Evolutionary conservation across 306 rosid genomes (phyloP).

Genomic region (Vicia sativa): DNA sequence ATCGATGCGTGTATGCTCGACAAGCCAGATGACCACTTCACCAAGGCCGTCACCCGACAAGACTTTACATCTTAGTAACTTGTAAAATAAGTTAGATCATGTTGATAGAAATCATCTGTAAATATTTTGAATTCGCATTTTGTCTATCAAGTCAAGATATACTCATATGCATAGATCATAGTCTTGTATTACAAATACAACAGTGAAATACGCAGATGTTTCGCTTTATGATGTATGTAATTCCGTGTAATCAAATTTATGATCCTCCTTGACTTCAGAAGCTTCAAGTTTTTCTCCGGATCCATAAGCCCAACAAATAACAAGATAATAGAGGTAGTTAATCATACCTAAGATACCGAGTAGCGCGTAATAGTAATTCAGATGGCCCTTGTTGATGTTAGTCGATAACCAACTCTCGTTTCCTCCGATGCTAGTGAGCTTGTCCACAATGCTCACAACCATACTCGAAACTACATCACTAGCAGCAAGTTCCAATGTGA

Average conservation of each 20-base stretch:
- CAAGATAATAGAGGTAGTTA: slow-evolving; percentile 50
- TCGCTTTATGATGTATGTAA: slow-evolving; percentile 37
- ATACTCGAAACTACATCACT: slow-evolving; percentile 34
- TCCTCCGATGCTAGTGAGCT: slow-evolving; percentile 42
- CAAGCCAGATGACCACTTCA: not conserved
- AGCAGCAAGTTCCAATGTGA: slow-evolving; percentile 43
- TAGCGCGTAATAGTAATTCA: slow-evolving; percentile 48
- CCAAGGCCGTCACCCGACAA: not conserved
- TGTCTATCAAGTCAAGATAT: too few species aligned
- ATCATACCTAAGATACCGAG: slow-evolving; percentile 36
- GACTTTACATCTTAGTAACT: not conserved
- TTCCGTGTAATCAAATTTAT: slow-evolving; percentile 40
- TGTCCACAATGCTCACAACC: slow-evolving; percentile 44
- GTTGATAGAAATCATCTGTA: not conserved
- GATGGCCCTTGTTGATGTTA: slow-evolving; percentile 53
- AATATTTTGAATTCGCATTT: not conserved
- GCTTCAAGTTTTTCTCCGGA: slow-evolving; percentile 27
- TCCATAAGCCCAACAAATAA: slow-evolving; percentile 46
- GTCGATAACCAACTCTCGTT: slow-evolving; percentile 54
- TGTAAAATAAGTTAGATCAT: not conserved
- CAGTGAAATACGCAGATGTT: not conserved
- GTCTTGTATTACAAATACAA: too few species aligned
- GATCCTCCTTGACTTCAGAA: slow-evolving; percentile 36
- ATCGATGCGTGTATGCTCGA: not conserved
- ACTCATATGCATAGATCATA: too few species aligned